phyloP scores from a whole-genome alignment of 345 rosid genomes.

The Excoecaria agallocha region DNA sequence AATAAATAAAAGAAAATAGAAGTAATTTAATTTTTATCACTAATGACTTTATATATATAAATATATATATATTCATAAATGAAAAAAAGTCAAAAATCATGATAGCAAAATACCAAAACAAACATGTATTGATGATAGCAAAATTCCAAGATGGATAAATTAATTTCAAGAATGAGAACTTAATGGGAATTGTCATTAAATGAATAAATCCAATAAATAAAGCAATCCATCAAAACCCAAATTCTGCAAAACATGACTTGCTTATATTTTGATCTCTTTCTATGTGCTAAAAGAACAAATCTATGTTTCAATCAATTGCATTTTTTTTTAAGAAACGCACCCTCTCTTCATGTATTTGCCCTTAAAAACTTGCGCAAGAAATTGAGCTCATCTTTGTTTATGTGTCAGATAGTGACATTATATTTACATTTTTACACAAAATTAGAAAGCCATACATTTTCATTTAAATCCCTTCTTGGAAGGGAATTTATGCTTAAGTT shows the following conservation, averaged over 20 bases:
- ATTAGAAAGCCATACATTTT: background rate
- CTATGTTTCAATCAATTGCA: background rate
- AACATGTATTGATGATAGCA: background rate
- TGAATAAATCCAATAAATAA: background rate
- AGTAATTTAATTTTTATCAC: no score
- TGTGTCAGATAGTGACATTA: background rate
- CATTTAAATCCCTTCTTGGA: background rate
- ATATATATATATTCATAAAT: background rate
- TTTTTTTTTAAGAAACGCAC: background rate
- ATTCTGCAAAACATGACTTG: constrained; percentile 6
- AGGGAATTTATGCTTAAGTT: background rate
- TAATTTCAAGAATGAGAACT: background rate
- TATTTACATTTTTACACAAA: background rate
- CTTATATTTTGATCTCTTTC: background rate
- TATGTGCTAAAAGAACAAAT: background rate
- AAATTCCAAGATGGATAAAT: background rate
- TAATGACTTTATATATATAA: no score
- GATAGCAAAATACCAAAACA: background rate
- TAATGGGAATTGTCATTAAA: background rate
- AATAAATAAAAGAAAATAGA: no score
- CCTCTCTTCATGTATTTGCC: background rate
- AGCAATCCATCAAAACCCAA: background rate
- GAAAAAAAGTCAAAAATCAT: no score
- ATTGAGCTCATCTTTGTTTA: background rate
- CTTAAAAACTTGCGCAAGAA: constrained; percentile 14